phyloP scores from a whole-genome alignment of 192 early-diverging fungal species.

The Radiomyces spectabilis region DNA sequence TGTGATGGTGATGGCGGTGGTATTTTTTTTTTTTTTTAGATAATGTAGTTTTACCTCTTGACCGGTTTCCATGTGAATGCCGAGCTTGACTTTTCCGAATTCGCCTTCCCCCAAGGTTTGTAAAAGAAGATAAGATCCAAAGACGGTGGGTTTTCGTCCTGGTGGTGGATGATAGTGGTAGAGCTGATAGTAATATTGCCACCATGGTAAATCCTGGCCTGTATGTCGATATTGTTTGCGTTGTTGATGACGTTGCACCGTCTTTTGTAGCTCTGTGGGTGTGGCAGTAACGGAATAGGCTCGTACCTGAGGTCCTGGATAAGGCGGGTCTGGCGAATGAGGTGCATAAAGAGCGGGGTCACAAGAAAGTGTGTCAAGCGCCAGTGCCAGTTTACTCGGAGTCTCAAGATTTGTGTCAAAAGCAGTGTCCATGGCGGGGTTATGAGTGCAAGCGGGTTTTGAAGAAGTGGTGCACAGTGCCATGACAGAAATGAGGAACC shows the following conservation, averaged over 20 bases:
- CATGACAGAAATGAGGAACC: neutral
- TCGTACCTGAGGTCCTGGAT: too few relatives aligned
- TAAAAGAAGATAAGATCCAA: constrained; percentile 88
- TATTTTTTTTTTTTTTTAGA: neutral
- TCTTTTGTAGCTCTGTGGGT: constrained; percentile 19
- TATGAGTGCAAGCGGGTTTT: constrained; percentile 9
- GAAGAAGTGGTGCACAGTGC: neutral
- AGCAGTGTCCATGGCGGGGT: constrained; percentile 3
- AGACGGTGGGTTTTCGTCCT: constrained; percentile 50
- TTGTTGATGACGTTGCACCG: constrained; percentile 4
- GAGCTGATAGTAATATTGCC: constrained; percentile 20
- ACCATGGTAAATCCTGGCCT: constrained; percentile 27
- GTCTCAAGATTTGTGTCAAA: too few relatives aligned
- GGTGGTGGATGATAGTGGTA: constrained; percentile 23
- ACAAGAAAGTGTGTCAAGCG: too few relatives aligned
- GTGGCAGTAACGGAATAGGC: constrained; percentile 38
- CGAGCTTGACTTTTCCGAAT: constrained; percentile 97
- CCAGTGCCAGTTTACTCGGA: too few relatives aligned
- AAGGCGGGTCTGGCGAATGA: too few relatives aligned
- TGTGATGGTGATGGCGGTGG: too few relatives aligned
- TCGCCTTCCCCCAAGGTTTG: constrained; percentile 97
- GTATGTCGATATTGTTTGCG: constrained; percentile 13
- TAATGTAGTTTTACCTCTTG: constrained; percentile 53
- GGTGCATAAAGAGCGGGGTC: too few relatives aligned
- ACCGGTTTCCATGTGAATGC: constrained; percentile 68